Evolutionary conservation across 73 alveolate species (phyloP).

Genomic region (Paramecium biaurelia): DNA sequence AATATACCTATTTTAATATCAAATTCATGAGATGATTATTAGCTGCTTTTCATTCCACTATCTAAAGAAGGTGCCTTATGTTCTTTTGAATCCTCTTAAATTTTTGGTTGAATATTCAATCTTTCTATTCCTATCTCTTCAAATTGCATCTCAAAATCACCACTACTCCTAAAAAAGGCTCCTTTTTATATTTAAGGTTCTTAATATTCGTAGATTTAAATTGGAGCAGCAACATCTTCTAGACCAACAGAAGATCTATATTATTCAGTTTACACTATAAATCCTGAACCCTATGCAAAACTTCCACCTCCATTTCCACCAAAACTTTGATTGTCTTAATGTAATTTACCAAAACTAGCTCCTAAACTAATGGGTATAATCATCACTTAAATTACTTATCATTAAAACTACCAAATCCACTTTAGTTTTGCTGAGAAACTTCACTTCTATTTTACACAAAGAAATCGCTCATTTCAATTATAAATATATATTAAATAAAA

Average conservation of each 20-base stretch:
- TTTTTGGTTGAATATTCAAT: background rate
- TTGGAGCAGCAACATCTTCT: background rate
- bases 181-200: background rate
- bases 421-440: background rate
- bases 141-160: background rate
- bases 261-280: background rate
- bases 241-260: background rate
- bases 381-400: background rate
- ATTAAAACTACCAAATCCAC: background rate
- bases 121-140: background rate
- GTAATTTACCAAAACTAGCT: background rate
- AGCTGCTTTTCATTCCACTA: background rate
- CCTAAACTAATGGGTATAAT: background rate
- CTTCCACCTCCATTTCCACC: background rate
- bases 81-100: background rate
- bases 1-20: background rate
- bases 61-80: background rate
- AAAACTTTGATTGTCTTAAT: background rate
- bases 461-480: background rate
- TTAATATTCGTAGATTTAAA: background rate
- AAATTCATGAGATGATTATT: background rate
- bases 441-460: background rate
- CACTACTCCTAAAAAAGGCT: background rate
- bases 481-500: background rate
- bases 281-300: background rate